Conservation (phyloP, 1,284 basidiomycete species). For the Apiotrichum porosum region DNA sequence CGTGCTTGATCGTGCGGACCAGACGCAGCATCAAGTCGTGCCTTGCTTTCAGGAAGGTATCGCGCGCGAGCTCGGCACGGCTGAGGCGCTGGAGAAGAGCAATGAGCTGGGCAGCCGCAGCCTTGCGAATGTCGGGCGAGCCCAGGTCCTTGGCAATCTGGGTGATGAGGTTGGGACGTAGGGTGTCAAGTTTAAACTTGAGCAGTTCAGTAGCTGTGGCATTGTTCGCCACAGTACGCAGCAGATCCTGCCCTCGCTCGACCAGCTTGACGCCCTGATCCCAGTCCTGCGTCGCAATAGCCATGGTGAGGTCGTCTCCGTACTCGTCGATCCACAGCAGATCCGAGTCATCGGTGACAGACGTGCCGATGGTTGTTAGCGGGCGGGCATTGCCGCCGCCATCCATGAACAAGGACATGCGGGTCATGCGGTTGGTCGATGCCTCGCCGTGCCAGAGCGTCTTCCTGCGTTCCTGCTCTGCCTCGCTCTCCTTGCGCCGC, state of each 20-base stretch:
- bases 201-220: conserved; percentile 30
- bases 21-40: conserved; percentile 69
- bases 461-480: conserved; percentile 79
- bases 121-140: conserved; percentile 71
- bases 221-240: conserved; percentile 54
- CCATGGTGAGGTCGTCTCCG: conserved; percentile 83
- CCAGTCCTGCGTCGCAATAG: conserved; percentile 86
- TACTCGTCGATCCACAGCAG: conserved; percentile 81
- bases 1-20: conserved; percentile 79
- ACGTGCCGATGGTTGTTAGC: conserved; percentile 61
- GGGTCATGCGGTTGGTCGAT: conserved; percentile 9
- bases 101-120: conserved; percentile 66
- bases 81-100: conserved; percentile 68
- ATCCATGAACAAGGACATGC: conserved; percentile 18
- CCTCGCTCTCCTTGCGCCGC: conserved; percentile 84
- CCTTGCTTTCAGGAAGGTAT: conserved; percentile 76
- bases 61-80: conserved; percentile 71
- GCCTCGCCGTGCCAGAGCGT: conserved; percentile 67
- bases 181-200: conserved; percentile 59
- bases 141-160: conserved; percentile 71
- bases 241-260: conserved; percentile 73
- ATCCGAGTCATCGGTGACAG: conserved; percentile 61
- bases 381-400: conserved; percentile 52
- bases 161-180: conserved; percentile 65
- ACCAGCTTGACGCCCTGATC: conserved; percentile 75